These are phyloP conservation scores for Scenedesmus sp. DNA, from an alignment of 163 green algal species.

Conservation along the genomic window DNA sequence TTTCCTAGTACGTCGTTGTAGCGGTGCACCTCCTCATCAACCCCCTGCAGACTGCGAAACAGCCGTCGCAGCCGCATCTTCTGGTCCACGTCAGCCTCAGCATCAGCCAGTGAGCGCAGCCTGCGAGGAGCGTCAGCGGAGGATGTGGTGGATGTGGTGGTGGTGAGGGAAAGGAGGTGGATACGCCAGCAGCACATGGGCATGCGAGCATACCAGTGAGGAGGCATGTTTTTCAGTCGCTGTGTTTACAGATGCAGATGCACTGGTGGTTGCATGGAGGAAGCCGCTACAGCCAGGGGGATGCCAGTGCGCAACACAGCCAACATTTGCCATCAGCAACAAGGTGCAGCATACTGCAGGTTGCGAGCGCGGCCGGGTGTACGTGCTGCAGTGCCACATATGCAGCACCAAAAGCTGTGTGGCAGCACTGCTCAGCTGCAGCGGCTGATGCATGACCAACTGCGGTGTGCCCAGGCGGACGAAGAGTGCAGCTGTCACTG, in stretches of 20 bases:
- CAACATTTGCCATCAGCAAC: too few relatives aligned
- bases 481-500: neutral
- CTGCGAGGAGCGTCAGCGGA: constrained; percentile 31
- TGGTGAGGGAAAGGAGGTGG: too few relatives aligned
- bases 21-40: constrained; percentile 57
- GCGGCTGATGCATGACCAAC: too few relatives aligned
- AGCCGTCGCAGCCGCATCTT: constrained; percentile 72
- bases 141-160: neutral
- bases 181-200: neutral
- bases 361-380: too few relatives aligned
- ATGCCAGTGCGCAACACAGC: too few relatives aligned
- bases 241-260: too few relatives aligned
- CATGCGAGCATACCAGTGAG: neutral
- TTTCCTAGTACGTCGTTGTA: constrained; percentile 73
- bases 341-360: too few relatives aligned
- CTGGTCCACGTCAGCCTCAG: constrained; percentile 68
- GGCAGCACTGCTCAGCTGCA: neutral
- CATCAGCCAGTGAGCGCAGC: constrained; percentile 66
- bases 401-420: too few relatives aligned
- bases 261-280: too few relatives aligned
- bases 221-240: too few relatives aligned
- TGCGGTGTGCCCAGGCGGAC: neutral
- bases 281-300: too few relatives aligned
- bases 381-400: too few relatives aligned
- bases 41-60: constrained; percentile 68